phyloP scores from a whole-genome alignment of 2,329 filamentous ascomycete genomes.

The Trichoderma oligosporum region DNA sequence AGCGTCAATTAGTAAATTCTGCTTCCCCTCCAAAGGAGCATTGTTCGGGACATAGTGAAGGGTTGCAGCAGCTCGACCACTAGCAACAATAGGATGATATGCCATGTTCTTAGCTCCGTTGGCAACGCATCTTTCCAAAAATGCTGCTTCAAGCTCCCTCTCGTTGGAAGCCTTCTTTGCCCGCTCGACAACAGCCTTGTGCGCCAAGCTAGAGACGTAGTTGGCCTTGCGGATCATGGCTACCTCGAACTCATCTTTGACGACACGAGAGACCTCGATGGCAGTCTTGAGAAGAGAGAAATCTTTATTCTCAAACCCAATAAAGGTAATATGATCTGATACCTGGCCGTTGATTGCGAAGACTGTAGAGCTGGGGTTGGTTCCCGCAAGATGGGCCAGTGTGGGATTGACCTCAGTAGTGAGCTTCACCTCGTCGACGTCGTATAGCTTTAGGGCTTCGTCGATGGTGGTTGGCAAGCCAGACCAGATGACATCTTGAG shows the following conservation, averaged over 20 bases:
- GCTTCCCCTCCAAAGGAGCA: conserved; percentile 63
- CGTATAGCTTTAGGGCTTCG: conserved; percentile 73
- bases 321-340: conserved; percentile 66
- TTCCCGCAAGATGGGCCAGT: conserved; percentile 52
- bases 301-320: conserved; percentile 65
- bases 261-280: conserved; percentile 64
- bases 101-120: conserved; percentile 77
- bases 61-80: conserved; percentile 74
- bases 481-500: conserved; percentile 90
- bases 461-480: conserved; percentile 75
- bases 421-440: conserved; percentile 73
- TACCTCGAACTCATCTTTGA: conserved; percentile 73
- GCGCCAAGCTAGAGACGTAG: conserved; percentile 62
- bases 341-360: conserved; percentile 79
- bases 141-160: conserved; percentile 75
- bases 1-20: conserved; percentile 79
- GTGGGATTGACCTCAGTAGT: conserved; percentile 71
- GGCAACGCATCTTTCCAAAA: conserved; percentile 71
- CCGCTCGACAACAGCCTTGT: conserved; percentile 57
- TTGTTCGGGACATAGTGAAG: conserved; percentile 85
- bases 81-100: conserved; percentile 82
- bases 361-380: conserved; percentile 45
- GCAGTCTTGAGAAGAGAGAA: conserved; percentile 53
- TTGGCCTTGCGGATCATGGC: conserved; percentile 71
- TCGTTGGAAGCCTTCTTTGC: conserved; percentile 69